Evolutionary conservation across 2,329 filamentous ascomycete genomes (phyloP), one percentile per base, ranked within the genome.

Genomic region (Emmonsia crescens): DNA sequence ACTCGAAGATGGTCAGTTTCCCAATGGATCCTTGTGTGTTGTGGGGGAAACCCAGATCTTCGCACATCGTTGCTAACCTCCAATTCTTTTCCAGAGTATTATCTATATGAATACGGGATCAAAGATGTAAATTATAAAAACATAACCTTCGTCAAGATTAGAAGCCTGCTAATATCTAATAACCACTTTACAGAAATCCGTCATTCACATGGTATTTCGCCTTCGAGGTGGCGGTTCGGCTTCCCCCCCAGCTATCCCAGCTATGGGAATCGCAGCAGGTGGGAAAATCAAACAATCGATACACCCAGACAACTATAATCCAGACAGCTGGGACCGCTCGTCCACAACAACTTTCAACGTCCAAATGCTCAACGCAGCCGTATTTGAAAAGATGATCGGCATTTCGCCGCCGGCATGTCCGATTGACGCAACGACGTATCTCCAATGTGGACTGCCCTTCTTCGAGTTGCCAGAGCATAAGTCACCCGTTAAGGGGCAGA

Each of bases 261-360:
- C 66, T 31, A 76, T 79, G 73, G 71, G 68, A 27, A 58, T 79
- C 31, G 74, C 74, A 2, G 71, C 73, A 9, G 77, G 76, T 4
- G 77, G 77, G 0, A 67, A 72, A 29, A 78, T 79, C 61, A 72
- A 72, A 12, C 77, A 80, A 64, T 66, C 66, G 9, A 77, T 79
- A 58, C 19, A 67, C 0, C 29, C 60, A 10, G 76, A 79, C 61
- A 55, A 60, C 1, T 27, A 70, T 6, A 46, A 51, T 1, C 63
- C 65, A 44, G 57, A 64, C 1, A 62, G 60, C 2, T 78, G 74
- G 75, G 68, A 78, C 54, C 42, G 58, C 0, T 58, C 62, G 1
- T 57, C 61, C 36, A 68, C 70, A 16, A 71, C 65, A 27, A 66
- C 57, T 21, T 64, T 67, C 60, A 67, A 68, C 57, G 63, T 68